phyloP scores from a whole-genome alignment of 164 flowering plant genomes.

The Macadamia integrifolia region DNA sequence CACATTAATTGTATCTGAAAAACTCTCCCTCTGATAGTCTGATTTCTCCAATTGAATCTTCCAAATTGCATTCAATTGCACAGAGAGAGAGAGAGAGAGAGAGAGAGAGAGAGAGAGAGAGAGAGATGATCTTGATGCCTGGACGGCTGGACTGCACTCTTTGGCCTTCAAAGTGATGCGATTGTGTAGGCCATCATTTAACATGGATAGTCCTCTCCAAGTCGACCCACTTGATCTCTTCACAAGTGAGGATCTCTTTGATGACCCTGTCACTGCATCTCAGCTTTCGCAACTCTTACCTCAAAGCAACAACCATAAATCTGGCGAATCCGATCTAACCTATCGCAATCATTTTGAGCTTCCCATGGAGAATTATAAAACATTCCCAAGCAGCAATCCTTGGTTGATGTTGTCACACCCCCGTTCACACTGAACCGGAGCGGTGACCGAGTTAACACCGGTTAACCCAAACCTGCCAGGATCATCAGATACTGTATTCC shows the following conservation, averaged over 20 bases:
- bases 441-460: too few relatives aligned
- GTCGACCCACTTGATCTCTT: conserved; percentile 75
- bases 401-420: too few relatives aligned
- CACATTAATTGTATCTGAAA: too few relatives aligned
- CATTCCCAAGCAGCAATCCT: too few relatives aligned
- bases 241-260: conserved; percentile 77
- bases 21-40: too few relatives aligned
- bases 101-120: too few relatives aligned
- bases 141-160: conserved; percentile 58
- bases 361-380: neutral
- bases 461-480: too few relatives aligned
- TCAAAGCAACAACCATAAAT: neutral
- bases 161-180: conserved; percentile 95
- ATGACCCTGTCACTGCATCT: conserved; percentile 47
- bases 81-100: conserved; percentile 8
- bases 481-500: too few relatives aligned
- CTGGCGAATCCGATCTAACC: conserved; percentile 44
- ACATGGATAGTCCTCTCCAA: conserved; percentile 65
- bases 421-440: too few relatives aligned
- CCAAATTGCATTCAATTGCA: neutral
- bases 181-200: conserved; percentile 81
- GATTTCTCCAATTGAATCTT: neutral
- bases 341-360: conserved; percentile 67
- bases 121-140: conserved; percentile 20
- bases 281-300: conserved; percentile 39